phyloP scores from a whole-genome alignment of 75 land plant species.

The Pinus albicaulis region DNA sequence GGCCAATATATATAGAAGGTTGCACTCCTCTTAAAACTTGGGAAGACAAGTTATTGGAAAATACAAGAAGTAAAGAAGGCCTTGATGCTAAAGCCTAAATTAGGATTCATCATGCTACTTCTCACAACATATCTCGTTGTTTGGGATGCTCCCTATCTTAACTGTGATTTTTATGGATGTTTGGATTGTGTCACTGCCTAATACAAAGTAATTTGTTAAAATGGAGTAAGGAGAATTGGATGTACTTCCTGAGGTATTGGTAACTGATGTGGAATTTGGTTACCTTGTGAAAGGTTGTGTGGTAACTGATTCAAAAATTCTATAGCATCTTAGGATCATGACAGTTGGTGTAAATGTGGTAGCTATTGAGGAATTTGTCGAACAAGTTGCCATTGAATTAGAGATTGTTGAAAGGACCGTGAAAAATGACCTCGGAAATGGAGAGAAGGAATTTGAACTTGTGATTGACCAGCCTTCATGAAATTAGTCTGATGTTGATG shows the following conservation, averaged over 20 bases:
- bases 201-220: background rate
- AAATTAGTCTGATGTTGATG: no score
- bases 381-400: background rate
- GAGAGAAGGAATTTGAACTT: no score
- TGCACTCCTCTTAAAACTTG: no score
- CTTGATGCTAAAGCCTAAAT: background rate
- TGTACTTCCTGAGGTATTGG: no score
- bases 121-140: constrained; percentile 5
- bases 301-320: no score
- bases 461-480: no score
- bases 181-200: background rate
- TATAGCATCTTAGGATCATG: background rate
- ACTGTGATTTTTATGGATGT: constrained; percentile 4
- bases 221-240: no score
- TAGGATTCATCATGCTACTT: constrained; percentile 6
- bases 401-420: constrained; percentile 20
- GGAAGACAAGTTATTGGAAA: constrained; percentile 12
- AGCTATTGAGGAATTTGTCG: no score
- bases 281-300: no score
- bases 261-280: no score
- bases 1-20: no score
- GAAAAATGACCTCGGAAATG: no score
- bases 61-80: constrained; percentile 1
- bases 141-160: constrained; percentile 19
- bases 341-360: constrained; percentile 16